These are phyloP conservation scores for Colletotrichum somersetense DNA, from an alignment of 2,329 filamentous ascomycete species.

Conservation along the genomic window DNA sequence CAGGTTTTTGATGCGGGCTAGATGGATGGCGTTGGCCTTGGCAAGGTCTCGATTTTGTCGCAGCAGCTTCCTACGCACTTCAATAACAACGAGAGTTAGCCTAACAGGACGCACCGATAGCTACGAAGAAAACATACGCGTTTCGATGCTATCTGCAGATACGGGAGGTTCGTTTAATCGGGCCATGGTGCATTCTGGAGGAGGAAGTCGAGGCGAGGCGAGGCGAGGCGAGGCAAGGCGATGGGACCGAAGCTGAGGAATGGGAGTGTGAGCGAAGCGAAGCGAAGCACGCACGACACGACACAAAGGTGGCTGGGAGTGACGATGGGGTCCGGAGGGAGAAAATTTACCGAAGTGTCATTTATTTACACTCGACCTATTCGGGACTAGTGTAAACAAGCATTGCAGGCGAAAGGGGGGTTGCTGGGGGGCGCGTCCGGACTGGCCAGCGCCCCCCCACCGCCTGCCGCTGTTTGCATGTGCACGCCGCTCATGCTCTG, in stretches of 20 bases:
- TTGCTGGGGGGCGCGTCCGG: slow-evolving; percentile 39
- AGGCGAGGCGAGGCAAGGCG: slow-evolving; percentile 7
- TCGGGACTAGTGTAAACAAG: slow-evolving; percentile 37
- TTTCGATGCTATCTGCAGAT: slow-evolving; percentile 78
- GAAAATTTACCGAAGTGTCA: slow-evolving; percentile 42
- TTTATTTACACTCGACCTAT: slow-evolving; percentile 43
- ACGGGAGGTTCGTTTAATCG: slow-evolving; percentile 81
- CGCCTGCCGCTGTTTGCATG: slow-evolving; percentile 25
- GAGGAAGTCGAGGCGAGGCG: background rate
- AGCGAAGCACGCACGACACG: slow-evolving; percentile 26
- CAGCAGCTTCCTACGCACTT: slow-evolving; percentile 83
- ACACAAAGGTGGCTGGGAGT: slow-evolving; percentile 40
- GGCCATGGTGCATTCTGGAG: slow-evolving; percentile 72
- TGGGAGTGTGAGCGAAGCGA: slow-evolving; percentile 27
- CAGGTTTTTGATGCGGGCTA: slow-evolving; percentile 80
- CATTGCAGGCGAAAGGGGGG: slow-evolving; percentile 11
- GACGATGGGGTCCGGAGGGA: slow-evolving; percentile 34
- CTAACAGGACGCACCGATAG: slow-evolving; percentile 34
- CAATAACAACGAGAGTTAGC: slow-evolving; percentile 35
- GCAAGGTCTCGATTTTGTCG: slow-evolving; percentile 89
- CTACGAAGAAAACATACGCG: slow-evolving; percentile 65
- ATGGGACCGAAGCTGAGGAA: slow-evolving; percentile 31
- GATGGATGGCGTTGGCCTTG: slow-evolving; percentile 81
- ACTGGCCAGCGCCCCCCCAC: slow-evolving; percentile 14
- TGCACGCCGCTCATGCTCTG: slow-evolving; percentile 16